A percentile compares a stretch with the other conserved stretches of the same genome.
These are phyloP conservation scores for Talaromyces stipitatus DNA, from an alignment of 495 filamentous ascomycete species.

Conservation along the genomic window DNA sequence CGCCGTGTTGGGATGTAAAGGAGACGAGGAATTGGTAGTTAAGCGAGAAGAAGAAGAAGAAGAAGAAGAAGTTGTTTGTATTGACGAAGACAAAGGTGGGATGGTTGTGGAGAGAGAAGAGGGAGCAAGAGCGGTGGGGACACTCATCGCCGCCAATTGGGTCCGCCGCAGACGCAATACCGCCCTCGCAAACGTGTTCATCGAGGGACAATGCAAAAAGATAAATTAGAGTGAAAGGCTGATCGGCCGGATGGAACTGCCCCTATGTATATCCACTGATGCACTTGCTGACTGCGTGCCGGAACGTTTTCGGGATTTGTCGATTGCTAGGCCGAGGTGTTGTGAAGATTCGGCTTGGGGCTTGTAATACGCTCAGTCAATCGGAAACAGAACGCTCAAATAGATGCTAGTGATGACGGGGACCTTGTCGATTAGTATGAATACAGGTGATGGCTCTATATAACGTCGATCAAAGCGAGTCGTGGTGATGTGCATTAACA, in stretches of 20 bases:
- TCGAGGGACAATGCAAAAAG: neutral
- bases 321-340: neutral
- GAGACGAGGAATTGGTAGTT: neutral
- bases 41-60: conserved; percentile 9
- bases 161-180: neutral
- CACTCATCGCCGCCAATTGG: neutral
- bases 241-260: neutral
- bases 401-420: neutral
- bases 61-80: conserved; percentile 15
- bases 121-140: conserved; percentile 29
- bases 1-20: neutral
- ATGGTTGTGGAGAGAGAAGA: conserved; percentile 14
- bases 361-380: neutral
- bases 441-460: neutral
- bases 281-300: neutral
- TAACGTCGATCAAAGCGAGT: neutral
- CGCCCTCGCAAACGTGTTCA: neutral
- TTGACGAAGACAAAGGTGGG: conserved; percentile 17
- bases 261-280: neutral
- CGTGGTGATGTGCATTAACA: neutral
- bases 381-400: neutral
- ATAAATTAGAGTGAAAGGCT: neutral
- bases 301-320: neutral
- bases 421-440: neutral
- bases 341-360: neutral